Conservation (phyloP, 2,329 filamentous ascomycete species). For the Claviceps sp. region DNA sequence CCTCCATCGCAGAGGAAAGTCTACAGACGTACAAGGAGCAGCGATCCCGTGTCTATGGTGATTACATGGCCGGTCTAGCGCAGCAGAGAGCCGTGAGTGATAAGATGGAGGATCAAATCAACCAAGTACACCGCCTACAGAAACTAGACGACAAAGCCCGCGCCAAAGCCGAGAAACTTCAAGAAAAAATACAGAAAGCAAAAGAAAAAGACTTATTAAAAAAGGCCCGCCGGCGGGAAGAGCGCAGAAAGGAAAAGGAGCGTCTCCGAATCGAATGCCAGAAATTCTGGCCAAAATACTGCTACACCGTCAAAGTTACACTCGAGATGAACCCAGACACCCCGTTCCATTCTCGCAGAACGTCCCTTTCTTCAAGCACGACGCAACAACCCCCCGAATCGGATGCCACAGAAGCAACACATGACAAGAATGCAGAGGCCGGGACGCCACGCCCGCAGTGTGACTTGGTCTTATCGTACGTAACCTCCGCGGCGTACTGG, state of each 20-base stretch:
- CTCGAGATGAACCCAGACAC: slow-evolving; percentile 31
- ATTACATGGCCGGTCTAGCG: slow-evolving; percentile 22
- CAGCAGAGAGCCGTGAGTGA: slow-evolving; percentile 20
- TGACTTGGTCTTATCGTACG: slow-evolving; percentile 43
- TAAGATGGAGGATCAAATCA: slow-evolving; percentile 17
- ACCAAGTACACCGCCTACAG: slow-evolving; percentile 19
- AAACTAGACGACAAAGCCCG: slow-evolving; percentile 14
- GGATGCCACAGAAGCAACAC: slow-evolving; percentile 5
- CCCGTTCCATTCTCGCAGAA: slow-evolving; percentile 32
- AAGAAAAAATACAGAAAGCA: slow-evolving; percentile 21
- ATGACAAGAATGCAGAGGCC: neutral
- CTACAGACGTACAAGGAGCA: slow-evolving; percentile 29
- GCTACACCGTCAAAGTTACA: slow-evolving; percentile 34
- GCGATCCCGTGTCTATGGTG: slow-evolving; percentile 27
- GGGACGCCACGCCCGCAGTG: slow-evolving; percentile 15
- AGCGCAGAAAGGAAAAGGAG: slow-evolving; percentile 27
- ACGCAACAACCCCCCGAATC: slow-evolving; percentile 19
- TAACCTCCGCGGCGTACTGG: slow-evolving; percentile 46
- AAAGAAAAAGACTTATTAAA: slow-evolving; percentile 23
- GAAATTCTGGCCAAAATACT: slow-evolving; percentile 34
- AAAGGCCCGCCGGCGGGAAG: slow-evolving; percentile 20
- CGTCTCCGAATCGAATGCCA: slow-evolving; percentile 30
- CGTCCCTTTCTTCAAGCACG: slow-evolving; percentile 35
- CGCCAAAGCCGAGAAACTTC: slow-evolving; percentile 16
- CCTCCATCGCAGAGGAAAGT: slow-evolving; percentile 20